These are phyloP conservation scores for Wickerhamiella nectarea DNA, from an alignment of 805 yeast genomes.

Conservation along the genomic window DNA sequence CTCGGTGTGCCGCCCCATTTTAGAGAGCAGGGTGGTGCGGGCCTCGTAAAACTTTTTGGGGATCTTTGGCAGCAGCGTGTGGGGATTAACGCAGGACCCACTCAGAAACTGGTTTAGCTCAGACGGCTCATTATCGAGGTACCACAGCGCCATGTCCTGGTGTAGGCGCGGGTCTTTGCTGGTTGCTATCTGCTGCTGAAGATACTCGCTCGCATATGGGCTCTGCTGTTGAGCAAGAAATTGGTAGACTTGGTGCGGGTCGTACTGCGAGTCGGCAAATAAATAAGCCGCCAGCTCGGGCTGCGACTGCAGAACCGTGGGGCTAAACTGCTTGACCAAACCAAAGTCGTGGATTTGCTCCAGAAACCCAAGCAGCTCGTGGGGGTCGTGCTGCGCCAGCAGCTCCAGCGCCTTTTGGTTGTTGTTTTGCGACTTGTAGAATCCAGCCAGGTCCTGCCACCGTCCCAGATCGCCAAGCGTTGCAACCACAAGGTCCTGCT, in stretches of 20 bases:
- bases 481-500: constrained; percentile 44
- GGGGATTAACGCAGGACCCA: constrained; percentile 27
- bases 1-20: constrained; percentile 6
- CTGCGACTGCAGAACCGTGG: not conserved
- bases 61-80: constrained; percentile 37
- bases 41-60: not conserved
- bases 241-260: constrained; percentile 2
- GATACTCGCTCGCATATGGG: constrained; percentile 4
- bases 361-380: constrained; percentile 19
- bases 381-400: constrained; percentile 30
- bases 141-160: constrained; percentile 16
- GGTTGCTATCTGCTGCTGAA: not conserved
- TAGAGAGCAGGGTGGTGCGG: not conserved
- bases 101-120: constrained; percentile 3
- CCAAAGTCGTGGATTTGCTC: constrained; percentile 13
- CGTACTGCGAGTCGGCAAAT: constrained; percentile 1
- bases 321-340: constrained; percentile 1
- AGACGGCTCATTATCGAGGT: constrained; percentile 12
- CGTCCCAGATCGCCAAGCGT: constrained; percentile 35
- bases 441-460: constrained; percentile 62
- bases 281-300: constrained; percentile 1
- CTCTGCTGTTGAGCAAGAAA: not conserved
- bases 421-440: constrained; percentile 46
- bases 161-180: constrained; percentile 4
- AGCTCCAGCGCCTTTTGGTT: constrained; percentile 58